Evolutionary conservation across 306 rosid species (phyloP).

Genomic region (Carpinus viminea): DNA sequence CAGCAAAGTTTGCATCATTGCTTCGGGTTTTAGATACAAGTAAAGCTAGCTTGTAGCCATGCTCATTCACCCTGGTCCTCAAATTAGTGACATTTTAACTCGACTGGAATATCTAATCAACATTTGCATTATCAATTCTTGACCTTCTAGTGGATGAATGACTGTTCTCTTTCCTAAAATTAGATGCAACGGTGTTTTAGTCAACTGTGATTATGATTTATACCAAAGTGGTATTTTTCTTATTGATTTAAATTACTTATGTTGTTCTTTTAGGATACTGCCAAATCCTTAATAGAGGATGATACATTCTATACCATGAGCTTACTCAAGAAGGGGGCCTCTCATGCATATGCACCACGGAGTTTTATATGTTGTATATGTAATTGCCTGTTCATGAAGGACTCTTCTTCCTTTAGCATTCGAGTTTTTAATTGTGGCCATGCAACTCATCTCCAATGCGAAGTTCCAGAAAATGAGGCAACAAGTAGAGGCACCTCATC

Average conservation of each 20-base stretch:
- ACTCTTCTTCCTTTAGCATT: constrained; percentile 59
- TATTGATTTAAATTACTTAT: background rate
- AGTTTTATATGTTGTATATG: constrained; percentile 72
- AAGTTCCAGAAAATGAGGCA: constrained; percentile 60
- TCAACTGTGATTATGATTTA: background rate
- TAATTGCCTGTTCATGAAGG: constrained; percentile 62
- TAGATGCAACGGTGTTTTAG: background rate
- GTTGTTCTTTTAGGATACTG: constrained; percentile 64
- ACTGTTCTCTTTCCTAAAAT: background rate
- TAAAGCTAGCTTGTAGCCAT: background rate
- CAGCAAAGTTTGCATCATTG: background rate
- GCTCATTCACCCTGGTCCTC: background rate
- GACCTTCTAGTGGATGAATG: background rate
- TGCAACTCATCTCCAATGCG: constrained; percentile 87
- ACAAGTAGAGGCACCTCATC: constrained; percentile 48
- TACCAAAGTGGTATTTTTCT: constrained; percentile 17
- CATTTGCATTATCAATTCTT: background rate
- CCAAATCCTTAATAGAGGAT: constrained; percentile 92
- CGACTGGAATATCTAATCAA: background rate
- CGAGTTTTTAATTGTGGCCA: constrained; percentile 93
- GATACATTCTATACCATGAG: constrained; percentile 92
- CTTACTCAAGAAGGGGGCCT: constrained; percentile 90
- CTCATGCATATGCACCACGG: constrained; percentile 91
- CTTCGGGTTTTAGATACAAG: background rate
- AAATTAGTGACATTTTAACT: background rate